Percentiles rank a stretch among this genome's conserved stretches.
Evolutionary conservation across 768 basidiomycete genomes (phyloP).

Genomic region (Tephrocybe rancida): DNA sequence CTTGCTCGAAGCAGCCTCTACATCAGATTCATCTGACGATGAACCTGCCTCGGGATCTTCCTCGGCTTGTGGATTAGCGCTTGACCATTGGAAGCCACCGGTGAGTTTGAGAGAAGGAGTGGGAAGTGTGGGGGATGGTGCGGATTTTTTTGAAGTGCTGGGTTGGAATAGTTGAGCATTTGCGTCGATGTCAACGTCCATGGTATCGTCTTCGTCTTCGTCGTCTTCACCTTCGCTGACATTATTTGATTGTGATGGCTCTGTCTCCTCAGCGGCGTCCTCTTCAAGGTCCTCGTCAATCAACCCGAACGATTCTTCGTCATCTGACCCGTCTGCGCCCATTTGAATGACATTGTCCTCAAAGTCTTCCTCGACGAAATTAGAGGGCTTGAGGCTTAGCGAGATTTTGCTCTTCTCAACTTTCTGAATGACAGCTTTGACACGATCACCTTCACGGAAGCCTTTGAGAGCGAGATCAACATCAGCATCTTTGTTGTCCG

Average conservation of each 20-base stretch:
- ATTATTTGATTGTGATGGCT: constrained; percentile 16
- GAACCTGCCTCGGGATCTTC: constrained; percentile 43
- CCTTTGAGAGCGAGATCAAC: constrained; percentile 73
- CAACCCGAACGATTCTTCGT: constrained; percentile 29
- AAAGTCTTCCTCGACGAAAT: constrained; percentile 73
- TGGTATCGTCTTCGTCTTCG: constrained; percentile 39
- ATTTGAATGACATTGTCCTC: constrained; percentile 35
- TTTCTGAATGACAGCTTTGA: constrained; percentile 75
- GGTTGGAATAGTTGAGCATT: constrained; percentile 26
- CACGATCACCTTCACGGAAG: constrained; percentile 86
- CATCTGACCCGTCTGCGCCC: constrained; percentile 25
- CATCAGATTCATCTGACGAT: constrained; percentile 52
- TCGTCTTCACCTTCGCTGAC: constrained; percentile 21
- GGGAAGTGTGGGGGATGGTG: constrained; percentile 14
- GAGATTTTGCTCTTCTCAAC: constrained; percentile 81
- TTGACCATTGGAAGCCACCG: constrained; percentile 76
- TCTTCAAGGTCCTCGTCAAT: constrained; percentile 32
- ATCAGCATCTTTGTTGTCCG: constrained; percentile 86
- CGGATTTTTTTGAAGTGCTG: constrained; percentile 7
- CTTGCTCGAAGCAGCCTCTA: constrained; percentile 50
- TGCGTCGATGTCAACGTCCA: constrained; percentile 48
- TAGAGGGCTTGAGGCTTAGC: constrained; percentile 88
- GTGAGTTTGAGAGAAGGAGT: constrained; percentile 50
- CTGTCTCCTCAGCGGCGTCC: constrained; percentile 27
- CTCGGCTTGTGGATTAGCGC: constrained; percentile 32